Base-by-base conservation (phyloP, 768 basidiomycete species). In the Tulasnella sp. region DNA sequence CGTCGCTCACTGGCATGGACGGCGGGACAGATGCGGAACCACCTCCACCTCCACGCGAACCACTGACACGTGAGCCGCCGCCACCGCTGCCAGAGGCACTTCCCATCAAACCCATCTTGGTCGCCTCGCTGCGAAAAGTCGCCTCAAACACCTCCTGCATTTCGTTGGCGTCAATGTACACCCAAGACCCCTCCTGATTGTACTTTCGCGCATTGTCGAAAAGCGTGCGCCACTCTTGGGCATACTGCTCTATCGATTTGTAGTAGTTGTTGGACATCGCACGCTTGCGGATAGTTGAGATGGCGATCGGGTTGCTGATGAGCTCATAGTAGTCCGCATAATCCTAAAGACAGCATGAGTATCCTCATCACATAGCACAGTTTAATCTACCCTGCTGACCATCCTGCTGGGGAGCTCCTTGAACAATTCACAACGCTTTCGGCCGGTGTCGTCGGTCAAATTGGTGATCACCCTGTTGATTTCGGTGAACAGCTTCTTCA, bases 111-210 rank as follows among this genome's bases (percentile, higher is more conserved):
- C 84, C 85, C 43, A 80, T 82, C 21, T 84, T 85, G 12, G 72
- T 74, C 46, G 85, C 82, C 52, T 75, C 71, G 34, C 79, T 79
- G 44, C 82, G 77, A 66, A 84, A 90, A 8, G 83, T 74, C 25
- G 80, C 75, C 61, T 86, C 78, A 69, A 93, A 92, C 50, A 84
- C 83, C 68, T 86, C 87, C 72, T 94, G 87, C 87, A 93, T 90
- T 73, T 91, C 88, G 50, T 90, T 87, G 7, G 94, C 92, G 62
- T 94, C 91, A 61, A 87, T 77, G 71, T 92, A 94, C 38, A 96
- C 92, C 87, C 89, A 91, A 0, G 91, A 93, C 1, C 87, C 91
- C 71, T 94, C 91, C 70, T 87, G 84, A 69, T 97, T 97, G 76
- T 91, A 98, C 45, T 82, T 87, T 65, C 87, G 79, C 3, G 94